These are phyloP conservation scores for Actinomortierella wolfii DNA, from an alignment of 371 early-diverging fungal species.

Conservation along the genomic window DNA sequence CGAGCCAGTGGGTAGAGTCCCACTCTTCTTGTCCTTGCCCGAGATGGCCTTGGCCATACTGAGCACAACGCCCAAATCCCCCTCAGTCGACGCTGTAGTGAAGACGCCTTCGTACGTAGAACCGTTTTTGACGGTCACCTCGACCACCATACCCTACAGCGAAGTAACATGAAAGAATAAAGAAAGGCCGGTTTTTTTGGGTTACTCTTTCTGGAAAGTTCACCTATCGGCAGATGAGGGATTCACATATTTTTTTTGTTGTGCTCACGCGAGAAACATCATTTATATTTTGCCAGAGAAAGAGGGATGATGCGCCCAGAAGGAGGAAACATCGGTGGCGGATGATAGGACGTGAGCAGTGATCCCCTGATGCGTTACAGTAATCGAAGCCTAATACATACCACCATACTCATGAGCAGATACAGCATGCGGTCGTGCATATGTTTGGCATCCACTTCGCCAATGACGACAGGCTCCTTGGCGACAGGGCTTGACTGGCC, in stretches of 20 bases:
- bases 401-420: slow-evolving; percentile 72
- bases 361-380: too few species aligned
- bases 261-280: background rate
- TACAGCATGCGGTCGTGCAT: slow-evolving; percentile 80
- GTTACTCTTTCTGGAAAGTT: background rate
- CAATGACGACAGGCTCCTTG: slow-evolving; percentile 30
- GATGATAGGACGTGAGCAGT: background rate
- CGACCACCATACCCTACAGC: slow-evolving; percentile 75
- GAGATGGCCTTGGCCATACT: slow-evolving; percentile 62
- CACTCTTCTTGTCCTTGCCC: slow-evolving; percentile 56
- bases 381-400: slow-evolving; percentile 43
- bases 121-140: slow-evolving; percentile 70
- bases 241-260: background rate
- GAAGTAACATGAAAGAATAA: background rate
- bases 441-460: slow-evolving; percentile 52
- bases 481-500: background rate
- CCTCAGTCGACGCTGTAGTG: slow-evolving; percentile 73
- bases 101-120: slow-evolving; percentile 78
- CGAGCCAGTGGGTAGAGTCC: slow-evolving; percentile 46
- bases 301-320: too few species aligned
- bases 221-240: background rate
- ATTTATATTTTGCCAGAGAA: too few species aligned
- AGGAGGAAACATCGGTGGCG: background rate
- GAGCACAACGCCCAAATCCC: slow-evolving; percentile 81
- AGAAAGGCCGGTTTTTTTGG: background rate